Conservation (phyloP, 495 filamentous ascomycete species). For the Thermochaetoides thermophila region DNA sequence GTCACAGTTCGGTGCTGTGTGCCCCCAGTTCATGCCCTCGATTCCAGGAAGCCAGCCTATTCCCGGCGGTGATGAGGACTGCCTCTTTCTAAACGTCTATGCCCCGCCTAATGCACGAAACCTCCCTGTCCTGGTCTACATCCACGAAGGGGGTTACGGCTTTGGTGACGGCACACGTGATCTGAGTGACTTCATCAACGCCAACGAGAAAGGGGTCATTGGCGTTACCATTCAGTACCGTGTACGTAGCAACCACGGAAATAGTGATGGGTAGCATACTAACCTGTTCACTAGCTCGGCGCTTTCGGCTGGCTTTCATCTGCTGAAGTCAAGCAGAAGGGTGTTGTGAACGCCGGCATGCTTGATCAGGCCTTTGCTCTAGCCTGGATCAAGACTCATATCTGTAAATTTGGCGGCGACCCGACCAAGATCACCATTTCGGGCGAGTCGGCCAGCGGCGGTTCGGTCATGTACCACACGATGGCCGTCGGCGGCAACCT, state of each 20-base stretch:
- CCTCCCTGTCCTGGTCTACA: conserved; percentile 31
- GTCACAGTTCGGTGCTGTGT: conserved; percentile 7
- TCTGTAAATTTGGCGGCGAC: conserved; percentile 56
- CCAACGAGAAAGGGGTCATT: conserved; percentile 29
- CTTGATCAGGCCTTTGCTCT: conserved; percentile 53
- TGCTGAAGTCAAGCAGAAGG: conserved; percentile 10
- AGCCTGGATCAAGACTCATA: conserved; percentile 58
- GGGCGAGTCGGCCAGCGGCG: conserved; percentile 58
- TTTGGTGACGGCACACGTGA: conserved; percentile 17
- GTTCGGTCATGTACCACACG: conserved; percentile 22
- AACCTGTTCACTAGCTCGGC: too few relatives aligned
- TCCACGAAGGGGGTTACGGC: conserved; percentile 37
- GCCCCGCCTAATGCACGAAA: conserved; percentile 21
- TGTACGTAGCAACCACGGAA: too few relatives aligned
- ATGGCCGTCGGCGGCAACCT: conserved; percentile 12
- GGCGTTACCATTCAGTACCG: conserved; percentile 34
- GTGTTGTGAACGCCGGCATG: conserved; percentile 18
- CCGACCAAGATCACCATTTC: conserved; percentile 48
- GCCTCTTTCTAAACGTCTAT: conserved; percentile 29
- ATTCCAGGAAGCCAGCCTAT: conserved; percentile 4
- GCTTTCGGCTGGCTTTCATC: conserved; percentile 20
- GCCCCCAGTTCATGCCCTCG: conserved; percentile 11
- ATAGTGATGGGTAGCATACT: too few relatives aligned
- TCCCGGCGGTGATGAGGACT: conserved; percentile 24
- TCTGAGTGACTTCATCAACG: conserved; percentile 27